Percentiles rank a stretch among this genome's conserved stretches.
These are phyloP conservation scores for Blastocrithidia nonstop DNA, from an alignment of 208 protist species.

Conservation along the genomic window DNA sequence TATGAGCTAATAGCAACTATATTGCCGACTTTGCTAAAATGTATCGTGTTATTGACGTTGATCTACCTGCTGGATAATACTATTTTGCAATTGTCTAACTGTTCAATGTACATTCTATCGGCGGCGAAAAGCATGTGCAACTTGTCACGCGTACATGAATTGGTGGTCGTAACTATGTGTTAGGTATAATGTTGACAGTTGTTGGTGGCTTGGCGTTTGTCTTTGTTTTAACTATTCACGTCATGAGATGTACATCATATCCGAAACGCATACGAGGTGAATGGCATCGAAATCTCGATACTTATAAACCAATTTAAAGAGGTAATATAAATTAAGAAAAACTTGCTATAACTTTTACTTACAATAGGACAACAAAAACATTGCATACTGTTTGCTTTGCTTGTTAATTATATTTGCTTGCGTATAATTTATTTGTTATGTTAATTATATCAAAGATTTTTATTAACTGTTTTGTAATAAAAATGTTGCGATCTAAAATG, in stretches of 20 bases:
- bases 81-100: slow-evolving; percentile 80
- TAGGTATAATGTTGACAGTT: slow-evolving; percentile 84
- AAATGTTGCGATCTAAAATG: not conserved
- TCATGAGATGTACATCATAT: slow-evolving; percentile 7
- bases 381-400: too few species aligned
- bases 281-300: not conserved
- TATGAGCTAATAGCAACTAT: slow-evolving; percentile 93
- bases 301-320: not conserved
- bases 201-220: slow-evolving; percentile 63
- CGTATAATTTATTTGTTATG: too few species aligned
- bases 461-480: slow-evolving; percentile 1
- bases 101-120: slow-evolving; percentile 75
- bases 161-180: slow-evolving; percentile 89
- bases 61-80: slow-evolving; percentile 81
- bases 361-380: too few species aligned
- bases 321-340: not conserved
- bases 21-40: slow-evolving; percentile 94
- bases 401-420: too few species aligned
- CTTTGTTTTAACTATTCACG: slow-evolving; percentile 11
- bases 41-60: slow-evolving; percentile 79
- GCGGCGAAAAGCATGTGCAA: slow-evolving; percentile 87
- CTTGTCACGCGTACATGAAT: slow-evolving; percentile 87
- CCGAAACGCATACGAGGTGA: not conserved
- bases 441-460: not conserved
- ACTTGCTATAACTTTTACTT: too few species aligned